phyloP scores from a whole-genome alignment of 225 moss, liverwort and hornwort species.

The Anthoceros angustus region DNA sequence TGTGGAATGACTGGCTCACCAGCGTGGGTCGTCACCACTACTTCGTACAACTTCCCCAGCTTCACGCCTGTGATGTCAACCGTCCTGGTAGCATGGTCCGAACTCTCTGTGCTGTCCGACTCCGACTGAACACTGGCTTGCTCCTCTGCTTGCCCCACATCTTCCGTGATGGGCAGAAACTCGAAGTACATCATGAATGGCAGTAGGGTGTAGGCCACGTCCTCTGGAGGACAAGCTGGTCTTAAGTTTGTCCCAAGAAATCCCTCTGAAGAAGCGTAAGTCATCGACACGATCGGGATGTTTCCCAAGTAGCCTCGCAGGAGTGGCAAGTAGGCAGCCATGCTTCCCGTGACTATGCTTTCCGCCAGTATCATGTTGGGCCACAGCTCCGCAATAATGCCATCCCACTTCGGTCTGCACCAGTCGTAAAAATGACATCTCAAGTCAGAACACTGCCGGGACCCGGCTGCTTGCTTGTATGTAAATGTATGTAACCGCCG shows the following conservation, averaged over 20 bases:
- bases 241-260: slow-evolving; percentile 37
- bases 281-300: not conserved
- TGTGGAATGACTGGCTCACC: slow-evolving; percentile 20
- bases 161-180: slow-evolving; percentile 29
- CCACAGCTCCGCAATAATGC: slow-evolving; percentile 2
- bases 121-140: not conserved
- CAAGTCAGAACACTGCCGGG: too few species aligned
- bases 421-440: not conserved
- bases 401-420: slow-evolving; percentile 8
- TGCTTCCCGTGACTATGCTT: not conserved
- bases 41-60: slow-evolving; percentile 56
- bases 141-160: slow-evolving; percentile 4
- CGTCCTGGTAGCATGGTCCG: slow-evolving; percentile 11
- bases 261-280: slow-evolving; percentile 34
- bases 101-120: not conserved
- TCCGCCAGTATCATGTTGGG: not conserved
- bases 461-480: not conserved
- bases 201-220: slow-evolving; percentile 50
- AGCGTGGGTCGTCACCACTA: slow-evolving; percentile 51
- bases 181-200: slow-evolving; percentile 58
- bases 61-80: slow-evolving; percentile 47
- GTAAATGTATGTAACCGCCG: not conserved
- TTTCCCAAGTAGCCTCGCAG: not conserved
- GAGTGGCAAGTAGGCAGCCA: slow-evolving; percentile 2
- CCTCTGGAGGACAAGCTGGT: slow-evolving; percentile 31